Base-by-base conservation (phyloP, 495 filamentous ascomycete genomes). In the Xylaria longipes region DNA sequence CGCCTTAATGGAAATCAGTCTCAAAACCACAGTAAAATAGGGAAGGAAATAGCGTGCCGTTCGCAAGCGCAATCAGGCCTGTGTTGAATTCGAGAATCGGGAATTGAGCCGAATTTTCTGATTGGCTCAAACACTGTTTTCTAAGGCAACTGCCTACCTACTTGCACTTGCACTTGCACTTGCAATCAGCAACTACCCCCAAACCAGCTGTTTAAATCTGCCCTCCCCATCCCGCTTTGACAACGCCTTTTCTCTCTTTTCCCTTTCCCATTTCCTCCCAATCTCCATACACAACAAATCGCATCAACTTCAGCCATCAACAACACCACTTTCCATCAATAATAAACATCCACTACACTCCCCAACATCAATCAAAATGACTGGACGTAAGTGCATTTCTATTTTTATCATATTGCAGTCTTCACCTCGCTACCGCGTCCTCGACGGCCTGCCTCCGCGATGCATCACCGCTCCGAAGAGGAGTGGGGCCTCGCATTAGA, bases 311-410 rank as follows among this genome's bases (percentile, higher is more conserved):
- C 60, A 67, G 61, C 58, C 69, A 52, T 54, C 69, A 29, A 65
- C 60, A 71, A 65, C 75, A 74, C 74, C 65, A 27, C 68, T 73
- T 74, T 75, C 52, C 77, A 81, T 82, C 79, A 73, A 29, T 73
- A 74, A 79, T 75, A 54, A 65, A 76, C 71, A 62, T 67, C 72
- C 72, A 78, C 71, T 80, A 74, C 71, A 74, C 72, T 68, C 73
- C 68, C 67, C 65, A 77, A 81, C 79, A 69, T 81, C 77, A 73
- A 78, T 81, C 88, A 93, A 82, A 74, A 97, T 97, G 94, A 95
- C 94, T 93, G 94, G 94, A 93, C 94, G 94, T 97, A 89, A 93
- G 94, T 94, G 56, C 72, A 72, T 71, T 15, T 74, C 56, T 56
- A 39, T 76, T 68, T 46, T 52, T 35, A 27, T 70, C 60, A 39